Evolutionary conservation across 1,139 yeast genomes (phyloP).

Genomic region (Debaryomyces psychrophilus): DNA sequence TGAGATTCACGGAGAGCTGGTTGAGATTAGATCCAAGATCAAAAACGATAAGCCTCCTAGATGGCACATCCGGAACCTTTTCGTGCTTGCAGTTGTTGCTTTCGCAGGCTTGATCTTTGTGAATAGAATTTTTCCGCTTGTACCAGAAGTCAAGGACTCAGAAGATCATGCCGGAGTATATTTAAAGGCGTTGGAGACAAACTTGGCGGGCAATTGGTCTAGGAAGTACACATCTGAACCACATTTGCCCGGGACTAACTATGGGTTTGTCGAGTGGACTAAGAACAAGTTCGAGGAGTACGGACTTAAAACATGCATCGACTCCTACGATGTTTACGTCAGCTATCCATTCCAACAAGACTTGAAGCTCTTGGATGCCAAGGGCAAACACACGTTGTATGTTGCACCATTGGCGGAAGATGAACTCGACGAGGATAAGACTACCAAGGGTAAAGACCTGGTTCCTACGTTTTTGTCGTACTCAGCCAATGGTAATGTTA

Average conservation of each 20-base stretch:
- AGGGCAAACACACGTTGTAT: constrained; percentile 44
- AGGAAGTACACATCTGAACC: constrained; percentile 58
- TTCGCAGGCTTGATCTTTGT: background rate
- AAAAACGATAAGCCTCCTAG: background rate
- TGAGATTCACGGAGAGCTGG: background rate
- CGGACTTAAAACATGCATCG: constrained; percentile 56
- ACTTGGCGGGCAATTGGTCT: constrained; percentile 58
- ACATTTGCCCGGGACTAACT: constrained; percentile 75
- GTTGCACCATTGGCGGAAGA: constrained; percentile 75
- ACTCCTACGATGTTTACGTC: constrained; percentile 59
- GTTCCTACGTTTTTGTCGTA: constrained; percentile 51
- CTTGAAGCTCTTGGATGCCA: constrained; percentile 41
- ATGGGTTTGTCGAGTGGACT: constrained; percentile 68
- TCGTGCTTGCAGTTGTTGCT: background rate
- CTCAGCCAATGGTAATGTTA: constrained; percentile 53
- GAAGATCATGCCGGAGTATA: constrained; percentile 19
- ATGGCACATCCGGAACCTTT: constrained; percentile 3
- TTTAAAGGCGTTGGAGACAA: constrained; percentile 45
- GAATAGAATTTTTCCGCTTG: background rate
- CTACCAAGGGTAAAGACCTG: constrained; percentile 52
- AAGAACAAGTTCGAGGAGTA: constrained; percentile 60
- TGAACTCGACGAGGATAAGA: constrained; percentile 67
- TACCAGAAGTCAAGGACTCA: background rate
- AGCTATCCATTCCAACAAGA: constrained; percentile 54
- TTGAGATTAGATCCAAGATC: background rate